phyloP scores from a whole-genome alignment of 768 basidiomycete species.

The Astraeus odoratus region DNA sequence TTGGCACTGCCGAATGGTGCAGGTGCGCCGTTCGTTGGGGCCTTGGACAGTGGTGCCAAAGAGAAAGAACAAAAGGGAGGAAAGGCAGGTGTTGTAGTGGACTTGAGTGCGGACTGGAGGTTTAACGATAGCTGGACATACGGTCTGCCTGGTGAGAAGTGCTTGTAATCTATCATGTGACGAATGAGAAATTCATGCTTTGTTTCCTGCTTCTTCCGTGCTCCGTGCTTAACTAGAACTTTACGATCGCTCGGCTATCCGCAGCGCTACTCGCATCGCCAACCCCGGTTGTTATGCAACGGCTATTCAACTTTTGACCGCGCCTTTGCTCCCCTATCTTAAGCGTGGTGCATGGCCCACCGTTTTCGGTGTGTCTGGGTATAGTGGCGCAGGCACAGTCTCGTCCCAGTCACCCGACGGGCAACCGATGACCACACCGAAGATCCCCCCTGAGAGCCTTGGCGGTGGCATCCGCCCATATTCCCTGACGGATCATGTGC shows the following conservation, averaged over 20 bases:
- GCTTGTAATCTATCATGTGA: constrained; percentile 33
- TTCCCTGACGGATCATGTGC: constrained; percentile 93
- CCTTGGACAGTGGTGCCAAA: constrained; percentile 70
- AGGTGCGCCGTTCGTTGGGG: constrained; percentile 95
- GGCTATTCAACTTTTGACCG: constrained; percentile 84
- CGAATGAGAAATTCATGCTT: constrained; percentile 31
- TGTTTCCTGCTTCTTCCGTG: constrained; percentile 14
- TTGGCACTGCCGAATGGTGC: constrained; percentile 99
- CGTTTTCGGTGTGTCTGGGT: constrained; percentile 90
- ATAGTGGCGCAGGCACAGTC: constrained; percentile 91
- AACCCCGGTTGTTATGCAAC: constrained; percentile 99
- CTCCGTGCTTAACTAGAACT: constrained; percentile 50
- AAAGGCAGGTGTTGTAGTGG: constrained; percentile 75
- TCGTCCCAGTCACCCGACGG: constrained; percentile 58
- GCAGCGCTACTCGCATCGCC: constrained; percentile 75
- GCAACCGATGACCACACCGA: constrained; percentile 68
- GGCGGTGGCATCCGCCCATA: constrained; percentile 77
- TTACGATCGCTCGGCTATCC: constrained; percentile 68
- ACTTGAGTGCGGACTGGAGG: constrained; percentile 90
- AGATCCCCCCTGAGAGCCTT: constrained; percentile 73
- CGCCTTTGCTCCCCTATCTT: constrained; percentile 76
- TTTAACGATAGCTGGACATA: constrained; percentile 97
- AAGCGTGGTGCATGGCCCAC: constrained; percentile 58
- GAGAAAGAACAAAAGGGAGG: constrained; percentile 35
- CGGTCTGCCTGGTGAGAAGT: constrained; percentile 92